Evolutionary conservation across 768 basidiomycete genomes (phyloP).

Genomic region (Phanerochaete carnosa): DNA sequence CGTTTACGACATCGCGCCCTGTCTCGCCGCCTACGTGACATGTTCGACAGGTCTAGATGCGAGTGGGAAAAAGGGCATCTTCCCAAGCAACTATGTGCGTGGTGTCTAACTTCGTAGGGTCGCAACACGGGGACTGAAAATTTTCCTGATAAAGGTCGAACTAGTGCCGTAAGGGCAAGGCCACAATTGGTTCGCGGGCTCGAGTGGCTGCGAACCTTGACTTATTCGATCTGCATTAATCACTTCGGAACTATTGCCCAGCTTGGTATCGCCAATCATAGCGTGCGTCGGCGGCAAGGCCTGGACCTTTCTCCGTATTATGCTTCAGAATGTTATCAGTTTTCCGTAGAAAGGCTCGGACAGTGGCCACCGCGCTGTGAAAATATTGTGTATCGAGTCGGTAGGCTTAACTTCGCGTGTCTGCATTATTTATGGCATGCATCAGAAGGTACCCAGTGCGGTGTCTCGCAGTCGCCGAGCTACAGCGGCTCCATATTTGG

Average conservation of each 20-base stretch:
- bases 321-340: neutral
- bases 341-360: neutral
- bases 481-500: neutral
- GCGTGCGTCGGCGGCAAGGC: neutral
- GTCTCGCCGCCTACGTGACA: neutral
- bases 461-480: neutral
- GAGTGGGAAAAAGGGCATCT: conserved; percentile 69
- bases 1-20: conserved; percentile 14
- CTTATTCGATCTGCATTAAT: neutral
- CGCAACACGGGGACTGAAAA: conserved; percentile 5
- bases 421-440: too few species aligned
- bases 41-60: conserved; percentile 51
- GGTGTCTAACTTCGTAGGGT: conserved; percentile 10
- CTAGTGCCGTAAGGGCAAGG: conserved; percentile 20
- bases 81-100: conserved; percentile 87
- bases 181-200: neutral
- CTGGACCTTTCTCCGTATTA: neutral
- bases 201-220: neutral
- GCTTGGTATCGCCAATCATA: neutral
- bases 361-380: too few species aligned
- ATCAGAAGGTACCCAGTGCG: too few species aligned
- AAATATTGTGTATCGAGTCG: too few species aligned
- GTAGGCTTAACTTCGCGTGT: too few species aligned
- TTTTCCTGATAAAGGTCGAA: conserved; percentile 42
- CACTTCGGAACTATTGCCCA: neutral